phyloP scores from a whole-genome alignment of 768 basidiomycete species.

The Candolleomyces aberdarensis region DNA sequence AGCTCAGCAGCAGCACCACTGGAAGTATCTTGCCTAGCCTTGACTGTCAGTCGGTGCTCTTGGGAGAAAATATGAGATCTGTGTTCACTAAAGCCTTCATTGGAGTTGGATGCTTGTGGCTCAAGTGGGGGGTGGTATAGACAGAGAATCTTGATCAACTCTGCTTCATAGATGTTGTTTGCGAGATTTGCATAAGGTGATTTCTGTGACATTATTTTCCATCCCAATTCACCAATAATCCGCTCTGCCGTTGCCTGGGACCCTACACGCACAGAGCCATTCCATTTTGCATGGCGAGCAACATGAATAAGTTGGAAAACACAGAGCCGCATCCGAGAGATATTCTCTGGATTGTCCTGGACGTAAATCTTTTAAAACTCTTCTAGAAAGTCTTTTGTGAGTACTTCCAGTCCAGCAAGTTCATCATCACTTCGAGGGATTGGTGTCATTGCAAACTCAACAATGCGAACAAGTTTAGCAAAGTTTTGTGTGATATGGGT shows the following conservation, averaged over 20 bases:
- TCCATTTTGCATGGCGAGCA: background rate
- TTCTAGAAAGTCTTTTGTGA: background rate
- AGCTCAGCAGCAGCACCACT: background rate
- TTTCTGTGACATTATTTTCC: background rate
- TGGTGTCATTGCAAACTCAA: slow-evolving; percentile 26
- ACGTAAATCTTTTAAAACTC: background rate
- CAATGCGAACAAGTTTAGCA: slow-evolving; percentile 17
- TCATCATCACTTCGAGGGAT: background rate
- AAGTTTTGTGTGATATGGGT: slow-evolving; percentile 21
- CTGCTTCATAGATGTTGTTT: background rate
- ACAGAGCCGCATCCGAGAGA: background rate
- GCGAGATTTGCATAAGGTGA: background rate
- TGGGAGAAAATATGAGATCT: background rate
- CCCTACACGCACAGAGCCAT: background rate
- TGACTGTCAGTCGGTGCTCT: background rate
- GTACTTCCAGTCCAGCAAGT: background rate
- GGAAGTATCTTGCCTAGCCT: background rate
- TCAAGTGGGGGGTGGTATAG: background rate
- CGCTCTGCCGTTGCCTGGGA: background rate
- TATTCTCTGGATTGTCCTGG: background rate
- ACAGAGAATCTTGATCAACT: background rate
- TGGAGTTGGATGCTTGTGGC: background rate
- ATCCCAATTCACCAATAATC: background rate
- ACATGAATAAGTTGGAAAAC: background rate
- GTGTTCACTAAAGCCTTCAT: background rate